Base-by-base conservation (phyloP, 306 rosid genomes). In the Alnus glutinosa region DNA sequence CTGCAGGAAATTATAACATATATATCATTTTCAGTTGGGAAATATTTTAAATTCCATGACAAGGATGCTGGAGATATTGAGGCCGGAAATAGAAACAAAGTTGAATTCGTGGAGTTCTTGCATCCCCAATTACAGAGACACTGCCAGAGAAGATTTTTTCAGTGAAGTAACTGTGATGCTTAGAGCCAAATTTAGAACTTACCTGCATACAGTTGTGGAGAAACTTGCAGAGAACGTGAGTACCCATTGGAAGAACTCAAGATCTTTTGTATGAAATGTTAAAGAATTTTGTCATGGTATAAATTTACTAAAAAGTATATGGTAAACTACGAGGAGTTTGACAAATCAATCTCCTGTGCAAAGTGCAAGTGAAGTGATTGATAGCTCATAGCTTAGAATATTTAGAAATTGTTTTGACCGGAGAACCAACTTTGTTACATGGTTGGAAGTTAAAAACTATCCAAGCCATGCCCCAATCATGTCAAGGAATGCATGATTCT, bases 161-260 rank as follows among this genome's bases (percentile, higher is more conserved):
- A 75, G 55, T 47, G 81, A 87, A 36, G 81, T 46, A 55, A 70
- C 47, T 37, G 71, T 79, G 48, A 51, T 74, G 77, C 76, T 79
- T 44, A 76, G 86, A 74, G 47, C 81, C 73, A 77, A 78, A 67
- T 79, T 76, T 49, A 82, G 88, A 72, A 85, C 51, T 52, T 82
- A 79, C 69, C 12, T 68, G 19, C 84, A 80, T 46, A 83, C 84
- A 47, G 18, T 79, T 55, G 87, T 78, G 34, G 80, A 78, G 68
- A 83, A 86, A 69, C 82, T 86, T 77, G 42, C 77, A 28, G 71
- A 79, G 70, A 83, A 88, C 70, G 84, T 62, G 68, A 80, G 84
- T 44, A 82, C 19, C 18, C 14, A 19, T 48, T 74, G 66, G 34
- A 9, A 59, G 66, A 59, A 59, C 32, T 28, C 37, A 3, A 59